These are phyloP conservation scores for Xylaria digitata DNA, from an alignment of 2,329 filamentous ascomycete genomes.

Conservation along the genomic window DNA sequence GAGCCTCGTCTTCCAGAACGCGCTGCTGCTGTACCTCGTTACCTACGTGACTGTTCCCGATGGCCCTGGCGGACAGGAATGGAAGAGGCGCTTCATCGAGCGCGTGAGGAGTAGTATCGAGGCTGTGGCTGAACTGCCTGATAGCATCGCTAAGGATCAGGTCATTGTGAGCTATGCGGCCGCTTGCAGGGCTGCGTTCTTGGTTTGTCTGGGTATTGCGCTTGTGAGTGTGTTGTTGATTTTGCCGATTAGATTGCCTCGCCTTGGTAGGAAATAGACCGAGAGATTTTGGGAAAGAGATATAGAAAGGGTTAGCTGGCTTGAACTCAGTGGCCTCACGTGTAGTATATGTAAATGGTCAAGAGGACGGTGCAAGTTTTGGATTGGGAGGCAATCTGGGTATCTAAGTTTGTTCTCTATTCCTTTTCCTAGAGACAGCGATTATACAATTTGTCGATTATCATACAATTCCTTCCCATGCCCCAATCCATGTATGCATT, in stretches of 20 bases:
- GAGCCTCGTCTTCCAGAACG: slow-evolving; percentile 79
- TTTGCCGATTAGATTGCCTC: slow-evolving; percentile 64
- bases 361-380: slow-evolving; percentile 5
- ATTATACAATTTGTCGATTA: slow-evolving; percentile 37
- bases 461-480: slow-evolving; percentile 30
- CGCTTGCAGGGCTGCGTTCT: slow-evolving; percentile 61
- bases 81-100: slow-evolving; percentile 67
- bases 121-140: slow-evolving; percentile 59
- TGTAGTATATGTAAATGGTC: neutral
- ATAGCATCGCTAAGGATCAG: slow-evolving; percentile 59
- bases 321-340: neutral
- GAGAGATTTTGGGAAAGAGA: slow-evolving; percentile 41
- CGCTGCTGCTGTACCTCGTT: slow-evolving; percentile 69
- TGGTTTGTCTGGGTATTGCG: slow-evolving; percentile 59
- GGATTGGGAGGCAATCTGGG: slow-evolving; percentile 13
- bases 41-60: slow-evolving; percentile 58
- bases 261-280: slow-evolving; percentile 53
- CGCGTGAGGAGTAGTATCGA: slow-evolving; percentile 66
- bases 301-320: slow-evolving; percentile 1
- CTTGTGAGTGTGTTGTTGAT: slow-evolving; percentile 61
- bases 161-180: slow-evolving; percentile 67
- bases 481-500: slow-evolving; percentile 13
- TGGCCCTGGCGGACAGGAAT: slow-evolving; percentile 56
- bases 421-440: slow-evolving; percentile 14
- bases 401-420: slow-evolving; percentile 28